Base-by-base conservation (phyloP, 805 yeast genomes). In the Saturnispora bothae region DNA sequence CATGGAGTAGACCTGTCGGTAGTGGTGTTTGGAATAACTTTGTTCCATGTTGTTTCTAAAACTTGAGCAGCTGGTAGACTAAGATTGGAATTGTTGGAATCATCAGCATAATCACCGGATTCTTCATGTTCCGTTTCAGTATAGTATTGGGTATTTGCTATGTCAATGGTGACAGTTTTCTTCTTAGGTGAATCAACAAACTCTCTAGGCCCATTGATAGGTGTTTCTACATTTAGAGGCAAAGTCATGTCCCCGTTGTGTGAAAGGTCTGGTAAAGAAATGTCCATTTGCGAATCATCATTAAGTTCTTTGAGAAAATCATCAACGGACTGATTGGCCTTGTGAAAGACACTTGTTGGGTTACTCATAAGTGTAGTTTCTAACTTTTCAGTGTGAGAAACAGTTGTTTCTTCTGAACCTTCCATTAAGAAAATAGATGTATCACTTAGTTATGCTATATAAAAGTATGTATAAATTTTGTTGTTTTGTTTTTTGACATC, bases 141-240 rank as follows among this genome's bases (percentile, higher is more conserved):
- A 62, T 36, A 62, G 59, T 23, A 61, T 42, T 59, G 58, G 35
- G 66, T 64, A 3, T 69, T 66, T 1, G 64, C 54, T 5, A 47
- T 41, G 36, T 63, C 65, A 29, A 65, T 63, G 18, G 56, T 55
- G 6, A 65, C 69, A 38, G 31, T 15, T 17, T 60, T 64, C 36
- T 54, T 60, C 30, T 48, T 52, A 8, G 57, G 54, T 5, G 57
- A 48, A 5, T 42, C 39, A 21, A 39, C 28, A 9, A 42, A 33
- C 10, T 28, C 31, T 31, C 54, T 43, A 29, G 62, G 48, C n/a
- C 63, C 65, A 1, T 5, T 20, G 2, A 25, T 13, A n/a, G 38
- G 19, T 33, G 19, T 8, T 18, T 42, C 42, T 6, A 38, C 37
- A 8, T 40, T 27, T 22, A 41, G 26, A 4, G 40, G 45, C 31